phyloP scores from a whole-genome alignment of 768 basidiomycete genomes.

The Boletus reticuloceps region DNA sequence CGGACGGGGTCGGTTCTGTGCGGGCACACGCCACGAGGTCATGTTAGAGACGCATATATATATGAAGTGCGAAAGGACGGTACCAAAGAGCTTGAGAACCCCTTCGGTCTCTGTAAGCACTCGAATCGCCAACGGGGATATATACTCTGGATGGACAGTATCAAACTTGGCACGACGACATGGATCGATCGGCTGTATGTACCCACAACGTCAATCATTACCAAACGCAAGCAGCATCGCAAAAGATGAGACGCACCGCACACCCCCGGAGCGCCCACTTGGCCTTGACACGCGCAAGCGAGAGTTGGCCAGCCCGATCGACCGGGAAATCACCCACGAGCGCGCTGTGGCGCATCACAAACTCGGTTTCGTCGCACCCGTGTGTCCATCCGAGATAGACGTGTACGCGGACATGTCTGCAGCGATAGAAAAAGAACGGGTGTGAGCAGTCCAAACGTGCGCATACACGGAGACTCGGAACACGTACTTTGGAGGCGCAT shows the following conservation, averaged over 20 bases:
- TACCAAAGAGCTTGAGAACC: slow-evolving; percentile 28
- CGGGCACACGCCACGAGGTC: background rate
- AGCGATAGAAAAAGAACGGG: too few species aligned
- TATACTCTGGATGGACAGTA: slow-evolving; percentile 19
- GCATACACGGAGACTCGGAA: too few species aligned
- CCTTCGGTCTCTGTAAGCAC: slow-evolving; percentile 27
- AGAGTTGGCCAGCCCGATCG: slow-evolving; percentile 21
- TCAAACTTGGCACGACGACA: slow-evolving; percentile 19
- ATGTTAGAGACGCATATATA: too few species aligned
- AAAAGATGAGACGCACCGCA: slow-evolving; percentile 3
- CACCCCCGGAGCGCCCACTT: slow-evolving; percentile 28
- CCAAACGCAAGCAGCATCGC: too few species aligned
- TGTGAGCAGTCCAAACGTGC: too few species aligned
- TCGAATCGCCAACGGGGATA: slow-evolving; percentile 26
- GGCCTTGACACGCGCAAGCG: slow-evolving; percentile 10
- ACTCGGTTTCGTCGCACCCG: slow-evolving; percentile 29
- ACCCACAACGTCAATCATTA: too few species aligned
- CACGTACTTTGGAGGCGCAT: slow-evolving; percentile 17
- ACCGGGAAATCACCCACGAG: slow-evolving; percentile 27
- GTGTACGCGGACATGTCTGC: slow-evolving; percentile 31
- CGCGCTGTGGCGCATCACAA: slow-evolving; percentile 25
- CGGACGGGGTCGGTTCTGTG: slow-evolving; percentile 29
- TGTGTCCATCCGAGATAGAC: slow-evolving; percentile 29
- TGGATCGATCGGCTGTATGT: slow-evolving; percentile 19
- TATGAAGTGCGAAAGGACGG: background rate